These are phyloP conservation scores for Sugiyamaella neomexicana DNA, from an alignment of 1,139 yeast genomes.

Conservation along the genomic window DNA sequence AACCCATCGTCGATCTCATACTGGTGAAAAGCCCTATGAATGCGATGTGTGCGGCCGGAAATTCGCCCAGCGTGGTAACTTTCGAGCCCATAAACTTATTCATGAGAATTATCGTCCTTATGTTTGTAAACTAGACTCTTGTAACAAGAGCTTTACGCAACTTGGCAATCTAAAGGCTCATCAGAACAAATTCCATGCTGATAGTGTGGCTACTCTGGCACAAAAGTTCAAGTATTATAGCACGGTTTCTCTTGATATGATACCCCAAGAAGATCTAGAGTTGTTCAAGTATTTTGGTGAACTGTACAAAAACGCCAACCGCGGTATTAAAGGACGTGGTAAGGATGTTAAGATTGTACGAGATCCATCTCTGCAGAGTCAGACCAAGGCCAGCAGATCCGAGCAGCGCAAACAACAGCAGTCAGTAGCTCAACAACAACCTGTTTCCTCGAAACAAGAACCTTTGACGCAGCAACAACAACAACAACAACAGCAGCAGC, in stretches of 20 bases:
- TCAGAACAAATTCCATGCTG: conserved; percentile 83
- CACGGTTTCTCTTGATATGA: conserved; percentile 27
- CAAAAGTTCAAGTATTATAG: conserved; percentile 38
- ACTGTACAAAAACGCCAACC: conserved; percentile 80
- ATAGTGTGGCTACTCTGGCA: conserved; percentile 65
- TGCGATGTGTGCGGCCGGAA: conserved; percentile 72
- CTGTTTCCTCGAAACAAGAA: conserved; percentile 2
- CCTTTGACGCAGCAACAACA: not conserved
- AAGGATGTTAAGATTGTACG: conserved; percentile 44
- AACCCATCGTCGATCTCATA: conserved; percentile 78
- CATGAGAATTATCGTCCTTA: conserved; percentile 79
- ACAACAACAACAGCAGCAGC: not conserved
- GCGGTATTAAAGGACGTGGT: conserved; percentile 91
- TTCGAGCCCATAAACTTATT: conserved; percentile 81
- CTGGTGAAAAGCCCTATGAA: conserved; percentile 85
- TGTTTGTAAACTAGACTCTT: conserved; percentile 74
- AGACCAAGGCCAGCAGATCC: conserved; percentile 8
- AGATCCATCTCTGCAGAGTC: conserved; percentile 18
- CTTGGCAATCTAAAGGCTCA: conserved; percentile 91
- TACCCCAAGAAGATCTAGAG: conserved; percentile 67
- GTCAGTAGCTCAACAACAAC: not conserved
- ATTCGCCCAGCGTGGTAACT: conserved; percentile 86
- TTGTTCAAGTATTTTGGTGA: conserved; percentile 74
- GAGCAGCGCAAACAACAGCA: conserved; percentile 12
- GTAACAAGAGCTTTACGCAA: conserved; percentile 86